phyloP scores from a whole-genome alignment of 371 early-diverging fungal genomes.

The Mucor lusitanicus region DNA sequence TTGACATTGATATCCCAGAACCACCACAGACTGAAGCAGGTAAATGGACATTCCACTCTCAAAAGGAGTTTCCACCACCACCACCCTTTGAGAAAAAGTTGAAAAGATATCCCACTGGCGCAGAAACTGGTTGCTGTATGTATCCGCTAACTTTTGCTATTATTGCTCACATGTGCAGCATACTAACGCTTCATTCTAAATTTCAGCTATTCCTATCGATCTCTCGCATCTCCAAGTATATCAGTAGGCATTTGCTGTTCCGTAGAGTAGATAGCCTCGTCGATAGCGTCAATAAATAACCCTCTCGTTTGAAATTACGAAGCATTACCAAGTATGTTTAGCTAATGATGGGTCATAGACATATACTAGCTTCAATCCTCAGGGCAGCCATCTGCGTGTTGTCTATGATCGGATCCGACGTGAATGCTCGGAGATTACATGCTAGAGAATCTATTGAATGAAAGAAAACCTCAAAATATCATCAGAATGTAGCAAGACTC shows the following conservation, averaged over 20 bases:
- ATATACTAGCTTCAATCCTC: not conserved
- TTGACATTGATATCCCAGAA: constrained; percentile 46
- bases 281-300: not conserved
- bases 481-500: no score
- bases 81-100: constrained; percentile 49
- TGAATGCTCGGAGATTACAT: not conserved
- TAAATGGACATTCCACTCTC: constrained; percentile 53
- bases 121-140: constrained; percentile 55
- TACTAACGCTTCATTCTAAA: not conserved
- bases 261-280: no score
- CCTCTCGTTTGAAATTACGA: not conserved
- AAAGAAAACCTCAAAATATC: no score
- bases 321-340: not conserved
- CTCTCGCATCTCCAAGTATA: constrained; percentile 39
- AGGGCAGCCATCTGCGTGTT: not conserved
- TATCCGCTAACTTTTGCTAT: no score
- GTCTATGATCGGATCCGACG: not conserved
- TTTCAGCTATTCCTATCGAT: constrained; percentile 42
- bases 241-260: not conserved
- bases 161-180: no score
- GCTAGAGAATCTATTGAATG: not conserved
- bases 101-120: constrained; percentile 48
- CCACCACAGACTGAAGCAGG: constrained; percentile 54
- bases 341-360: not conserved
- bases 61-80: constrained; percentile 49